Base-by-base conservation (phyloP, 495 filamentous ascomycete genomes). In the Tricharina praecox region DNA sequence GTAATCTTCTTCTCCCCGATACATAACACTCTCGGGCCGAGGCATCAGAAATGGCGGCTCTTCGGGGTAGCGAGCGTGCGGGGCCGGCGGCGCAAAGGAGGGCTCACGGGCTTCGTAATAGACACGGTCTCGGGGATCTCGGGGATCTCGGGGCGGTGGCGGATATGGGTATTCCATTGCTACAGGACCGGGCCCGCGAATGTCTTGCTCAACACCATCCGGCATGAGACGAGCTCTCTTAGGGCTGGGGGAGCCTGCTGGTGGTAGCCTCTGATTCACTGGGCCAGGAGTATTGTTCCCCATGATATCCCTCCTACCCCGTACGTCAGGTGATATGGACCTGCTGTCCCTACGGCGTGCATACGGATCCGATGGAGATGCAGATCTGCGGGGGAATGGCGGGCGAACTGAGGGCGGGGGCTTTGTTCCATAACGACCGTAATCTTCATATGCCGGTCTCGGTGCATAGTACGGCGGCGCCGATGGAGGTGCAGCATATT, bases 391-490 rank as follows among this genome's bases (percentile, higher is more conserved):
- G 34, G 49, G 47, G 3, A 52, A 44, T 20, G 56, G 56, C n/a
- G 47, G 51, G n/a, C 42, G 51, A 8, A 45, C 41, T 10, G 45
- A 35, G n/a, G 34, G 16, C 32, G 32, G 48, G 10, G 51, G 52
- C 23, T 39, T 45, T 3, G 49, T 34, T 13, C 45, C 25, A 26
- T 56, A 56, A 32, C 48, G 51, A 41, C 45, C 47, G 48, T 56
- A 60, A 23, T 60, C 58, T 18, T 60, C 58, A 52, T 61, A 60
- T 2, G 45, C 37, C 11, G 49, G 48, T 25, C 45, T 49, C 9
- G 56, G 39, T 3, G 51, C 55, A 42, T 59, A 59, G 20, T 46
- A 46, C 1, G 43, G 18, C 20, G 44, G 26, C 16, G 50, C 45
- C 26, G 47, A 1, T 7, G 50, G 47, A 46, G 53, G 49, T 3